Evolutionary conservation across 2,329 filamentous ascomycete species (phyloP).

Genomic region (Ophiostoma montium): DNA sequence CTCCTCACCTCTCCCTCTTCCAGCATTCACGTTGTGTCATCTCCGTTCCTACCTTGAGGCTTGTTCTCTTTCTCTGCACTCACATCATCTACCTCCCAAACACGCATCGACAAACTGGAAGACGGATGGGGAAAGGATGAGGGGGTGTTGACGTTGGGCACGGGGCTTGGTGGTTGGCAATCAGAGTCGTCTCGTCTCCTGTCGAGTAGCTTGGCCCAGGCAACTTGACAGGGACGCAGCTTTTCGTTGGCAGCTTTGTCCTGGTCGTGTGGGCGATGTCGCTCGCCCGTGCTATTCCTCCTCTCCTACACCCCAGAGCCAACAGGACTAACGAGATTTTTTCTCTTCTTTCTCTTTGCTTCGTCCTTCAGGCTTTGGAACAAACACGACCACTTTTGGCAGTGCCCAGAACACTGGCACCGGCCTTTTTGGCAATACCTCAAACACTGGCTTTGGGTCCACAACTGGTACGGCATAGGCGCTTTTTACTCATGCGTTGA

Average conservation of each 20-base stretch:
- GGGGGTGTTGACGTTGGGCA: background rate
- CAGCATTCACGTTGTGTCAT: background rate
- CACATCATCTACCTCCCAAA: background rate
- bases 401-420: conserved; percentile 24
- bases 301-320: conserved; percentile 5
- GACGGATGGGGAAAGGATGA: background rate
- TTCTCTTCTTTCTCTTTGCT: conserved; percentile 5
- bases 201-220: background rate
- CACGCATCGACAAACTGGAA: background rate
- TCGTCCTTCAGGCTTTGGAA: conserved; percentile 7
- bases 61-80: background rate
- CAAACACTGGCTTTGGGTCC: conserved; percentile 11
- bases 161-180: background rate
- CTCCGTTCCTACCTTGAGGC: background rate
- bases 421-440: conserved; percentile 30
- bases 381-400: conserved; percentile 22
- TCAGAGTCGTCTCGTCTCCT: background rate
- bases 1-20: background rate
- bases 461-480: conserved; percentile 13
- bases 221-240: background rate
- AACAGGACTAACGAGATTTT: conserved; percentile 13
- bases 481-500: background rate
- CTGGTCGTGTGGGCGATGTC: background rate
- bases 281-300: conserved; percentile 6
- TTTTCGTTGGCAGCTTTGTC: background rate